Conservation (phyloP, 2,329 filamentous ascomycete species). For the Colletotrichum viniferum region DNA sequence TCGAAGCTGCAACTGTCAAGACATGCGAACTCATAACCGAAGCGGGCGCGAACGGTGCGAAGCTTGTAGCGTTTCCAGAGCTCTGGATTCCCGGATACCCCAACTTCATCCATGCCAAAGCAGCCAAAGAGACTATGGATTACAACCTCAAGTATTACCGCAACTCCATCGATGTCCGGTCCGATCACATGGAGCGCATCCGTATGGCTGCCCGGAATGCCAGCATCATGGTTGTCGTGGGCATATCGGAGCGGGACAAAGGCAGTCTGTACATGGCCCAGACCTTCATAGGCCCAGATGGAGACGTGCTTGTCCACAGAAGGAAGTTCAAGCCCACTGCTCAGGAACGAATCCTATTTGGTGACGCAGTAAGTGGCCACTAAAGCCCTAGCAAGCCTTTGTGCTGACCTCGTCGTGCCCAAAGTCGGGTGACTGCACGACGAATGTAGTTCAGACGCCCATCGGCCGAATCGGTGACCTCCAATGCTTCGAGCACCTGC, state of each 20-base stretch:
- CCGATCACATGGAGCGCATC: not conserved
- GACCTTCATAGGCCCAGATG: conserved; percentile 44
- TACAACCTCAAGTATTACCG: not conserved
- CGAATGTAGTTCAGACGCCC: not conserved
- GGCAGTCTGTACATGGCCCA: conserved; percentile 52
- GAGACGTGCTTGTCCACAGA: conserved; percentile 41
- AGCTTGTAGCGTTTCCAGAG: conserved; percentile 60
- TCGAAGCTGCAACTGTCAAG: conserved; percentile 38
- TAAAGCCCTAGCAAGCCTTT: not conserved
- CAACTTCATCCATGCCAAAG: conserved; percentile 22
- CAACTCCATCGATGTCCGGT: not conserved
- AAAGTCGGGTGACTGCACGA: not conserved
- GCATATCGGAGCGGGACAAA: conserved; percentile 52
- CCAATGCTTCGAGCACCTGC: not conserved
- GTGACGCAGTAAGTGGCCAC: not conserved
- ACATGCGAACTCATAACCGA: conserved; percentile 60
- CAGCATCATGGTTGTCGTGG: conserved; percentile 36
- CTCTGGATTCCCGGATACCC: conserved; percentile 59
- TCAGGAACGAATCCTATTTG: not conserved
- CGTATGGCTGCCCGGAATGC: not conserved
- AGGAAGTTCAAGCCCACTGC: conserved; percentile 42
- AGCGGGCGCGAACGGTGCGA: conserved; percentile 55
- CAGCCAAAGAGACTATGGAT: not conserved
- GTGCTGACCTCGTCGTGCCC: not conserved
- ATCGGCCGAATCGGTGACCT: not conserved